Base-by-base conservation (phyloP, 1,284 basidiomycete genomes). In the Mycosarcoma maydis region DNA sequence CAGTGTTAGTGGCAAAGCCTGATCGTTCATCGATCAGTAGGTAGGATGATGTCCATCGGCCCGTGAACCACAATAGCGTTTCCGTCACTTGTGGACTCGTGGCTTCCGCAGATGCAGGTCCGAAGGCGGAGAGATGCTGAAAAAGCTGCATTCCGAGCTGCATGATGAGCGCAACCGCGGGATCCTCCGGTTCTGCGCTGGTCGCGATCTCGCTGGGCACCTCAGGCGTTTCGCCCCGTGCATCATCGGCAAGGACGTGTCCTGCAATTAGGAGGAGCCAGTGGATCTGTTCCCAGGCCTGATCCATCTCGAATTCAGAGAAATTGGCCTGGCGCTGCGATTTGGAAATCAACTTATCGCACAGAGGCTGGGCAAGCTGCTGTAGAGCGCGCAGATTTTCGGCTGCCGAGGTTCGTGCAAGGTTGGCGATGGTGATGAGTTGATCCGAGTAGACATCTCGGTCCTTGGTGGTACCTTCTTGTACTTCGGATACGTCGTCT, bases 201-300 rank as follows among this genome's bases (percentile, higher is more conserved):
- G 51, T n/a, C 27, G 54, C 52, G 14, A 74, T 71, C 33, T 66
- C 70, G 17, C 6, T 22, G 0, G 78, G 76, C 5, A 74, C 47
- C 17, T 61, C 50, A 17, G 68, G 65, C 6, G 62, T 60, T 53
- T 80, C 78, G 39, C 76, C 74, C 4, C 42, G 45, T 7, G 62
- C 47, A 17, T 69, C 56, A 23, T 80, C 78, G 4, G 76, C 74
- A 6, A 80, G 36, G 8, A 76, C 45, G 24, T 79, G 72, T 1
- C 71, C 78, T 3, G 56, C 55, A 10, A 80, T 73, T 30, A 80
- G 47, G 10, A 67, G 32, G 19, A 77, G 53, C 78, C 77, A 79
- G 43, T 80, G 77, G 9, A 72, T 49, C 46, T 77, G 73, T 43
- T 80, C 78, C 78, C 78, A 80, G 3, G 43, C 38, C 46, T 67